Evolutionary conservation across 148 eudicot genomes (phyloP).

Genomic region (Spergularia bocconei): DNA sequence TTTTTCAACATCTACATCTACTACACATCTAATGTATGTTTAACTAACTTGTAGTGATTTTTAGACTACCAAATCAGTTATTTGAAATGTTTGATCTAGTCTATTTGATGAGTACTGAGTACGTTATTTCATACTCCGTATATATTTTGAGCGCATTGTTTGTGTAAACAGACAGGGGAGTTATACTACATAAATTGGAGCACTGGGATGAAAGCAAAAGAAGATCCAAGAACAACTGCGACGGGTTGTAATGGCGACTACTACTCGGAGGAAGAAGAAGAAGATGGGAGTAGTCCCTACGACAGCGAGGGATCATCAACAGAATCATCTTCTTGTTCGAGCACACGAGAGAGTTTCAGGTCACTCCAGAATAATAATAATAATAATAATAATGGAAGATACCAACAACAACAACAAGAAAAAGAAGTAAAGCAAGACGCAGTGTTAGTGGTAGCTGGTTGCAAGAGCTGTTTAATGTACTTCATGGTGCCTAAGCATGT

Average conservation of each 20-base stretch:
- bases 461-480: slow-evolving; percentile 91
- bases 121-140: too few species aligned
- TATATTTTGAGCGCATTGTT: not conserved
- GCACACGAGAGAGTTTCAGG: slow-evolving; percentile 26
- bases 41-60: too few species aligned
- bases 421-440: slow-evolving; percentile 20
- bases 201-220: slow-evolving; percentile 67
- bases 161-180: slow-evolving; percentile 65
- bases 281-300: slow-evolving; percentile 29
- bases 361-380: slow-evolving; percentile 4
- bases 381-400: not conserved
- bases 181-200: slow-evolving; percentile 86
- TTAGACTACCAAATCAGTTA: too few species aligned
- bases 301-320: slow-evolving; percentile 61
- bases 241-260: slow-evolving; percentile 27
- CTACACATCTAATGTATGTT: too few species aligned
- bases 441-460: slow-evolving; percentile 81
- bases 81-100: too few species aligned
- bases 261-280: slow-evolving; percentile 31
- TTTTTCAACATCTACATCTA: too few species aligned
- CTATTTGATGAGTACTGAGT: too few species aligned
- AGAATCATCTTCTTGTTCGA: slow-evolving; percentile 43
- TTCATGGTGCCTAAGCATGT: slow-evolving; percentile 87
- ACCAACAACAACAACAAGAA: slow-evolving; percentile 10
- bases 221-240: slow-evolving; percentile 52